Conservation (phyloP, 169 alveolate species). For the Perkinsus marinus region DNA sequence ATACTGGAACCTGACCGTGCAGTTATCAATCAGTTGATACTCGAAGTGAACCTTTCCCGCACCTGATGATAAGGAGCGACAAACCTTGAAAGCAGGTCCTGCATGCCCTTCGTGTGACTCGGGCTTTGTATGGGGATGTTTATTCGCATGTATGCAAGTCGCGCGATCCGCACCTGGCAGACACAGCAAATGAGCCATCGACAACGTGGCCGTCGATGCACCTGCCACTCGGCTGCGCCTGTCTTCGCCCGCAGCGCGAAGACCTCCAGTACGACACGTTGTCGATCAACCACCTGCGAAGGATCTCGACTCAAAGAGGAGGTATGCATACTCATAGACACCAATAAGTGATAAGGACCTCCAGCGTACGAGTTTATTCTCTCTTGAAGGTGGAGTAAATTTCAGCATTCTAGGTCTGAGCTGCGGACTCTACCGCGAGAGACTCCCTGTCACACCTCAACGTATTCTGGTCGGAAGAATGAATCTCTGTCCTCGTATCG, state of each 20-base stretch:
- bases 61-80: not conserved
- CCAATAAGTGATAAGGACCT: too few species aligned
- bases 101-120: not conserved
- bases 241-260: constrained; percentile 55
- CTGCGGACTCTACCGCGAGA: too few species aligned
- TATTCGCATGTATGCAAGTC: not conserved
- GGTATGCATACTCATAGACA: too few species aligned
- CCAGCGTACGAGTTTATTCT: too few species aligned
- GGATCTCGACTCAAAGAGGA: too few species aligned
- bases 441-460: not conserved
- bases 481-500: not conserved
- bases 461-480: not conserved
- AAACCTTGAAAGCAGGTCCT: not conserved
- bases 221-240: constrained; percentile 28
- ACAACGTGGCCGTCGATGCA: not conserved
- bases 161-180: not conserved
- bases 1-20: not conserved
- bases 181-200: not conserved
- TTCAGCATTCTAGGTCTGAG: too few species aligned
- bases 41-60: not conserved
- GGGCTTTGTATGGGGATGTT: not conserved
- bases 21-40: not conserved
- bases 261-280: constrained; percentile 46
- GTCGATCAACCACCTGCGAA: constrained; percentile 45
- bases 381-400: too few species aligned